Evolutionary conservation across 768 basidiomycete species (phyloP), one percentile per base, ranked within the genome.

Genomic region (Pleurotus giganteus): DNA sequence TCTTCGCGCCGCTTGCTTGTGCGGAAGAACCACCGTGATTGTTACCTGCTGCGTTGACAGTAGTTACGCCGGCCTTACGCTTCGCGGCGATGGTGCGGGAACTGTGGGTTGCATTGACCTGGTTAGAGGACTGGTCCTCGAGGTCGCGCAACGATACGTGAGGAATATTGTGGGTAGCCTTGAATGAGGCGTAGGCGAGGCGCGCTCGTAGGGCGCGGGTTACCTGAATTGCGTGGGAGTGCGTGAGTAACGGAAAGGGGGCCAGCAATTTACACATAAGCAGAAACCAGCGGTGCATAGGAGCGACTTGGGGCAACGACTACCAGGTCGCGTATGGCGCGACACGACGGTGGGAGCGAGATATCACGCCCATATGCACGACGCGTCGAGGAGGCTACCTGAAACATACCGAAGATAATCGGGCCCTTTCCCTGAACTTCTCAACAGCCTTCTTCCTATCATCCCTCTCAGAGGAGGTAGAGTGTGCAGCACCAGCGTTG

Each of bases 151-250:
- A 71, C 42, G 85, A 76, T 47, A 84, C 73, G 53, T 84, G 81
- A 8, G 85, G 74, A 53, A 89, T 71, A 66, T 90, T 88, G 68
- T 90, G 81, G 12, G 79, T 78, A 4, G 91, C 89, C 71, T 93
- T 93, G 79, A 88, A 91, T 1, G 87, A 86, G 21, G 91, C 91
- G 70, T 91, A 90, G 0, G 88, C 81, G 49, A 94, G 80, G 60
- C 90, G 86, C 62, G 90, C 80, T 58, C 91, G 84, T 54, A 94
- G 79, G 52, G 81, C 85, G 66, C 88, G 88, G 64, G 89, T 89
- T 28, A 93, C 83, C 91, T 93, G 74, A 62, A 62, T 57, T 58
- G 63, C 64, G 65, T 62, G 61, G 57, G 63, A 71, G 49, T 34
- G 27, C 23, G 49, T 74, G 71, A 73, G 72, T 65, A 69, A 69